These are phyloP conservation scores for Corchorus capsularis DNA, from an alignment of 345 rosid genomes.

Conservation along the genomic window DNA sequence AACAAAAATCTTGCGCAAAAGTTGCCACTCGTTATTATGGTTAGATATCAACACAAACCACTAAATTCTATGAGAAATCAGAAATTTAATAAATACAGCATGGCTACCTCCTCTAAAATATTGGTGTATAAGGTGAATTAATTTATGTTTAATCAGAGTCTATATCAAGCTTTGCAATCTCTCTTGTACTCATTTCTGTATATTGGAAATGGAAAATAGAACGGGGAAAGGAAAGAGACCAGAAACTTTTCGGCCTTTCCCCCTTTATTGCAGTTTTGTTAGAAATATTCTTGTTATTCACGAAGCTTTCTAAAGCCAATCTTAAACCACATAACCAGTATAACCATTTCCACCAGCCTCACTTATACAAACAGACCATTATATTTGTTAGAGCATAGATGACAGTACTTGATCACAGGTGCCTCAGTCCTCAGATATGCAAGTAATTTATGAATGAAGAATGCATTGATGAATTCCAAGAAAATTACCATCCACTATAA, in stretches of 20 bases:
- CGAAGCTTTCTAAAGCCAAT: not conserved
- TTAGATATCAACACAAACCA: not conserved
- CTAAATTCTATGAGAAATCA: not conserved
- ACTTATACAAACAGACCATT: not conserved
- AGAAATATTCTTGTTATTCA: not conserved
- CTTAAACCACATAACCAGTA: not conserved
- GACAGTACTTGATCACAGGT: not conserved
- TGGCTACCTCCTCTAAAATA: not conserved
- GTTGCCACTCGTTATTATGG: not conserved
- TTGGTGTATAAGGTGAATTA: not conserved
- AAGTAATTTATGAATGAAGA: not conserved
- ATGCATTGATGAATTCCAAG: not conserved
- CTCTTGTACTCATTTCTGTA: not conserved
- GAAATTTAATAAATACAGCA: not conserved
- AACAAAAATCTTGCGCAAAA: not conserved
- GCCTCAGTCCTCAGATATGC: not conserved
- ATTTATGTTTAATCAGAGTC: not conserved
- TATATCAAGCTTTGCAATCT: not conserved
- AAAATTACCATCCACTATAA: not conserved
- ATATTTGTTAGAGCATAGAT: constrained; percentile 1
- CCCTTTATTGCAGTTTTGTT: not conserved
- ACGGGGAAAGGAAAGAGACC: not conserved
- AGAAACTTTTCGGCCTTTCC: not conserved
- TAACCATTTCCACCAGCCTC: not conserved
- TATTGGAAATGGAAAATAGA: not conserved